Percentiles rank a stretch among this genome's conserved stretches.
Conservation (phyloP, 768 basidiomycete genomes). For the Coprinellus micaceus region DNA sequence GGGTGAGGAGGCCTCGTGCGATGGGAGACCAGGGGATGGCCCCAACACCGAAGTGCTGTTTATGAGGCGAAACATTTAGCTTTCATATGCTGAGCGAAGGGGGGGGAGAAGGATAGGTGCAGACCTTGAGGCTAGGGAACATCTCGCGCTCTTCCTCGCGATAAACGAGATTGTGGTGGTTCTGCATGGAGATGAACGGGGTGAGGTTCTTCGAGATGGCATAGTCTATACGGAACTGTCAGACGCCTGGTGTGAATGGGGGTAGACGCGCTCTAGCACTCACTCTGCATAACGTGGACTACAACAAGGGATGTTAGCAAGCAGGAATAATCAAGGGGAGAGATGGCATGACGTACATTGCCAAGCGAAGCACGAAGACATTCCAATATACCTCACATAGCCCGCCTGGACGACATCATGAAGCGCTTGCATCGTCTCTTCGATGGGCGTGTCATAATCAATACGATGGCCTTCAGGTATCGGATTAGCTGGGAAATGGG, state of each 20-base stretch:
- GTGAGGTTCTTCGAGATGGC: constrained; percentile 54
- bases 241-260: neutral
- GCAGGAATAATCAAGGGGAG: neutral
- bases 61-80: neutral
- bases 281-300: constrained; percentile 57
- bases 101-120: too few species aligned
- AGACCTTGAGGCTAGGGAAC: constrained; percentile 54
- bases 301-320: neutral
- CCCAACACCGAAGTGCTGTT: constrained; percentile 50
- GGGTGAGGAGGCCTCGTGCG: constrained; percentile 49
- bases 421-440: constrained; percentile 63
- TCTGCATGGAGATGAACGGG: constrained; percentile 67
- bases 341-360: constrained; percentile 39
- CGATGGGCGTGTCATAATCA: constrained; percentile 56
- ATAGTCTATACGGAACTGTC: constrained; percentile 39
- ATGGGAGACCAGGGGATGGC: constrained; percentile 60
- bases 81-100: neutral
- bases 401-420: constrained; percentile 64
- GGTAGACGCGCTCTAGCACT: constrained; percentile 36
- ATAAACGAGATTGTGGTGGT: constrained; percentile 57
- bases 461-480: constrained; percentile 46
- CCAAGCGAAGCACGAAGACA: constrained; percentile 53
- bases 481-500: constrained; percentile 25
- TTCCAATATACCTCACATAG: constrained; percentile 58
- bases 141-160: constrained; percentile 63